Percentiles rank a stretch among this genome's conserved stretches.
Conservation (phyloP, 345 rosid species). For the Xanthoceras sorbifolium region DNA sequence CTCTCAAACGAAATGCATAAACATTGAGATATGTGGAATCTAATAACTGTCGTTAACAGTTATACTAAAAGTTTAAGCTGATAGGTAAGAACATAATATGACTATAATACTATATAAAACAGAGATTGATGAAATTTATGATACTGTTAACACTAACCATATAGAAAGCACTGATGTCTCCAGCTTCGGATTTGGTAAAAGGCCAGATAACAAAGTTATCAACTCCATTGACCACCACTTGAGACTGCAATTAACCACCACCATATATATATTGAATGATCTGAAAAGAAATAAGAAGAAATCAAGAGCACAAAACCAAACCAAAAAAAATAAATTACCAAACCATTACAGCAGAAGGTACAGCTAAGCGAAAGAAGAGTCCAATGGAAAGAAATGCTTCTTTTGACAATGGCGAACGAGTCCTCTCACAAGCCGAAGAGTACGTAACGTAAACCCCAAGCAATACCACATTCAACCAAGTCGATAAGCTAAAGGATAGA, state of each 20-base stretch:
- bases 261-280: neutral
- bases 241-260: constrained; percentile 35
- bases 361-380: constrained; percentile 39
- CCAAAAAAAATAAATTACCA: constrained; percentile 27
- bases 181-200: constrained; percentile 56
- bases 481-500: constrained; percentile 42
- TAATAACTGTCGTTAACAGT: too few relatives aligned
- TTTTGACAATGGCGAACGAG: constrained; percentile 25
- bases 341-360: constrained; percentile 58
- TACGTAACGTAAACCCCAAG: constrained; percentile 34
- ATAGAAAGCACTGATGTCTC: constrained; percentile 71
- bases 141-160: constrained; percentile 52
- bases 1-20: too few relatives aligned
- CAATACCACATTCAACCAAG: constrained; percentile 43
- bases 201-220: constrained; percentile 49
- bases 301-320: neutral
- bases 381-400: constrained; percentile 28
- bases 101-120: too few relatives aligned
- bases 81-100: too few relatives aligned
- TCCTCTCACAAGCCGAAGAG: constrained; percentile 41
- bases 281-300: neutral
- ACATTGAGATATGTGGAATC: too few relatives aligned
- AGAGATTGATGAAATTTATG: too few relatives aligned
- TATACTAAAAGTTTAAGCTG: too few relatives aligned
- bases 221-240: constrained; percentile 77